These are phyloP conservation scores for Hypoxylon sp. DNA, from an alignment of 2,329 filamentous ascomycete genomes.

Conservation along the genomic window DNA sequence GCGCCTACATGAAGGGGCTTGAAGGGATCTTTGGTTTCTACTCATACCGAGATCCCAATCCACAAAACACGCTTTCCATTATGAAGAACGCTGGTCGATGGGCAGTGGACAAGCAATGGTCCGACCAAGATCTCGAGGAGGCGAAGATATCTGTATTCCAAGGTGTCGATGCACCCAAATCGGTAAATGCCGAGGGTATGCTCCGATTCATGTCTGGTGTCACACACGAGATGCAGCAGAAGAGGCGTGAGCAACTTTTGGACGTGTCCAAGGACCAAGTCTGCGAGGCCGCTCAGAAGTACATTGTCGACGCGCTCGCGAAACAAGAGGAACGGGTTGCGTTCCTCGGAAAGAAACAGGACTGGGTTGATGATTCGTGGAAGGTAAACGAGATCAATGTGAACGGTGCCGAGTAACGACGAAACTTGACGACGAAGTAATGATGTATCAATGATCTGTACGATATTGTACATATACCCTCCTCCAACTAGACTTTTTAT, in stretches of 20 bases:
- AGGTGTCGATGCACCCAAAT: slow-evolving; percentile 84
- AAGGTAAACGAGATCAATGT: slow-evolving; percentile 78
- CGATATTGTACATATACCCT: slow-evolving; percentile 50
- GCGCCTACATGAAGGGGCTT: slow-evolving; percentile 81
- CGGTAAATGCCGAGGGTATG: slow-evolving; percentile 89
- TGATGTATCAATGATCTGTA: slow-evolving; percentile 43
- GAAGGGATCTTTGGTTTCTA: slow-evolving; percentile 93
- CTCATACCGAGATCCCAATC: slow-evolving; percentile 96
- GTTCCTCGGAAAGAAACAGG: slow-evolving; percentile 84
- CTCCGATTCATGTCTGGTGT: slow-evolving; percentile 84
- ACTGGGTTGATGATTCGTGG: slow-evolving; percentile 81
- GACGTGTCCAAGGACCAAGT: slow-evolving; percentile 87
- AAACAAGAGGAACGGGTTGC: slow-evolving; percentile 69
- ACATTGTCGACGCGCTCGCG: slow-evolving; percentile 73
- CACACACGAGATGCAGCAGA: slow-evolving; percentile 88
- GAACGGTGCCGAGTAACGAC: slow-evolving; percentile 48
- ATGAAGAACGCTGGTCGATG: slow-evolving; percentile 85
- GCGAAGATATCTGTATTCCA: slow-evolving; percentile 97
- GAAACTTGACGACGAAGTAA: slow-evolving; percentile 5
- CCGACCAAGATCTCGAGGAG: slow-evolving; percentile 86
- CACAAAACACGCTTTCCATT: slow-evolving; percentile 83
- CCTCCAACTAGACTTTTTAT: slow-evolving; percentile 43
- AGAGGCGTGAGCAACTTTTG: slow-evolving; percentile 81
- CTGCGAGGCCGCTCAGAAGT: slow-evolving; percentile 80
- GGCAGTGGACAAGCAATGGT: slow-evolving; percentile 84